Base-by-base conservation (phyloP, 2,329 filamentous ascomycete species). In the Massarina eburnea region DNA sequence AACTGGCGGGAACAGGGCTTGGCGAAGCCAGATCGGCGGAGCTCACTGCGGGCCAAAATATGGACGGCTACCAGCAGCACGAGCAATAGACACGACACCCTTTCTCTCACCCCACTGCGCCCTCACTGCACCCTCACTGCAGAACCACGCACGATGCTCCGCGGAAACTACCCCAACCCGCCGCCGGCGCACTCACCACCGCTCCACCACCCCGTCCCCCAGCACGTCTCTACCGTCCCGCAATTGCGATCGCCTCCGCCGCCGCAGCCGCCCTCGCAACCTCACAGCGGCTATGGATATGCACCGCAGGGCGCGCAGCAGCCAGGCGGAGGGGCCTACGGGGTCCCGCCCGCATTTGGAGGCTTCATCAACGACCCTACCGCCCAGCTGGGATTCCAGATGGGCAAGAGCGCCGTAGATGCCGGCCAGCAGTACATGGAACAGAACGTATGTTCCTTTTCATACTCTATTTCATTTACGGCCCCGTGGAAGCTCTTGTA, bases 191-290 rank as follows among this genome's bases (percentile, higher is more conserved):
- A 85, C 61, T 96, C 91, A 67, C 92, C 91, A 68, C 91, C 92
- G 57, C 84, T 66, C 37, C 94, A 97, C 73, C 94, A 97, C 71
- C 94, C 94, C 47, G 91, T 97, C 48, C 94, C 94, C 52, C 94
- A 99, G 73, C 94, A 99, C 79, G 92, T 97, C 64, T 97, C 94
- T 67, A 95, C 91, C 47, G 94, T 99, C 39, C 94, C 94, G 35
- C 94, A 97, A 76, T 84, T 99, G 70, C 86, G 95, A 72, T 97
- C 94, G 47, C 94, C 94, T 50, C 92, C 89, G 47, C 88, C 90
- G 51, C 91, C 89, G 29, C 80, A 80, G 41, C 82, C 84, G 46
- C 85, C 84, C 55, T 84, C 85, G 46, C 86, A 88, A 64, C 80
- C 83, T 27, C 81, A 84, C 51, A 76, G 78, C 52, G 78, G 80